Base-by-base conservation (phyloP, 192 early-diverging fungal genomes). In the Rhizoclosmatium globosum region DNA sequence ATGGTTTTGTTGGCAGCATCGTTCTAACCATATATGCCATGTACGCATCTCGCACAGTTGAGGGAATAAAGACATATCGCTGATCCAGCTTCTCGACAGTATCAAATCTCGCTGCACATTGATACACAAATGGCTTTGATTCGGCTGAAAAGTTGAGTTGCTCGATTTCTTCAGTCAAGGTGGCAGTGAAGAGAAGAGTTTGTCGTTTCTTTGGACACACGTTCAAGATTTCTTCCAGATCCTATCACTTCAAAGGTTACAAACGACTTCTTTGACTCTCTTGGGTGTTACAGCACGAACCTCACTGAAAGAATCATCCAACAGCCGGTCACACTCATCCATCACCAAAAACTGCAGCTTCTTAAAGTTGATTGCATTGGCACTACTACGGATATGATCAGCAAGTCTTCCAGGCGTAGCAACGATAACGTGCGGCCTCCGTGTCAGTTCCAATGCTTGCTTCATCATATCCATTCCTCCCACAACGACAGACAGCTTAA, bases 101-200 rank as follows among this genome's bases (percentile, higher is more conserved):
- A 47, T 87, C 86, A 74, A 76, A 87, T 81, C 85, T 85, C 68
- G 50, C 17, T 38, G 82, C 84, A 64, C 87, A 89, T 66, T 82
- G 62, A 59, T 88, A 84, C 1, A 88, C 80, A 81, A 91, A 88
- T 13, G 85, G 82, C 60, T 81, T 71, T 45, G 2, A 41, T 15
- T 39, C 64, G 65, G 56, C 64, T 2, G 76, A 68, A 2, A 43
- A 21, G 44, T 85, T 82, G 2, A 98, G 82, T 17, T 88, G 89
- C 70, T 97, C 82, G 50, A 99, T 98, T 47, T 90, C 92, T 11
- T 92, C 87, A 2, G 97, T 96, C 93, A 98, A 95, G 13, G 98
- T 99, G 31, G 98, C 98, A 9, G 96, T 96, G 81, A 98, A 99
- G 68, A 99, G 78, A 31, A 99, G 83, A 0, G 97, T 98, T 77